These are phyloP conservation scores for Fonsecaea nubica DNA, from an alignment of 2,329 filamentous ascomycete genomes.

Conservation along the genomic window DNA sequence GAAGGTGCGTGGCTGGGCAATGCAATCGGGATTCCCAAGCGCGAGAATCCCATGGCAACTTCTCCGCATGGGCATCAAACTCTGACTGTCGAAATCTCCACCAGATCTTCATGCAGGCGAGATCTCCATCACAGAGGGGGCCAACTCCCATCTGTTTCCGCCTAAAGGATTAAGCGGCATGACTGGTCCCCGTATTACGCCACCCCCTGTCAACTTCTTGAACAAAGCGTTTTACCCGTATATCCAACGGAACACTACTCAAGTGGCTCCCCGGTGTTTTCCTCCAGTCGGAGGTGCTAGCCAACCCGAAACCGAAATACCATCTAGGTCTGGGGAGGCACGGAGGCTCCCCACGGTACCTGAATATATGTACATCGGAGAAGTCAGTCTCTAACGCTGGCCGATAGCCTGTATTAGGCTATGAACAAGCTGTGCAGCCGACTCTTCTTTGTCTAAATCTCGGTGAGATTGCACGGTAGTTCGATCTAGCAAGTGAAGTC, in stretches of 20 bases:
- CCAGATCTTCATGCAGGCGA: constrained; percentile 17
- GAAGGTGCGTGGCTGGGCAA: neutral
- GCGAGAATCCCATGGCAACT: constrained; percentile 8
- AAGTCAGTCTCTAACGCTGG: neutral
- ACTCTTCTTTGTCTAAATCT: neutral
- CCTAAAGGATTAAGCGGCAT: neutral
- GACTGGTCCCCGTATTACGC: neutral
- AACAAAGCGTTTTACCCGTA: neutral
- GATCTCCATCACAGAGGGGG: constrained; percentile 5
- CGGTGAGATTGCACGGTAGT: neutral
- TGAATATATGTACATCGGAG: too few relatives aligned
- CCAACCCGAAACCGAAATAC: neutral
- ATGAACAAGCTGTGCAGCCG: neutral
- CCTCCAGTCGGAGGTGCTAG: neutral
- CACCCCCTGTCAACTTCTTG: neutral
- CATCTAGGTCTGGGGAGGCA: too few relatives aligned
- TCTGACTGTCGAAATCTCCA: neutral
- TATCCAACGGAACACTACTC: neutral
- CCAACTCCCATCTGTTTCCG: neutral
- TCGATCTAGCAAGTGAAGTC: neutral
- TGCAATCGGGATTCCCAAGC: constrained; percentile 1
- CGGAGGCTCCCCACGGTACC: too few relatives aligned
- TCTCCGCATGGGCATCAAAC: constrained; percentile 12
- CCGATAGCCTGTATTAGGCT: neutral
- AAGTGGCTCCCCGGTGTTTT: neutral